Evolutionary conservation across 2,329 filamentous ascomycete species (phyloP), one percentile per base, ranked within the genome.

Genomic region (Ceratocystis variospora): DNA sequence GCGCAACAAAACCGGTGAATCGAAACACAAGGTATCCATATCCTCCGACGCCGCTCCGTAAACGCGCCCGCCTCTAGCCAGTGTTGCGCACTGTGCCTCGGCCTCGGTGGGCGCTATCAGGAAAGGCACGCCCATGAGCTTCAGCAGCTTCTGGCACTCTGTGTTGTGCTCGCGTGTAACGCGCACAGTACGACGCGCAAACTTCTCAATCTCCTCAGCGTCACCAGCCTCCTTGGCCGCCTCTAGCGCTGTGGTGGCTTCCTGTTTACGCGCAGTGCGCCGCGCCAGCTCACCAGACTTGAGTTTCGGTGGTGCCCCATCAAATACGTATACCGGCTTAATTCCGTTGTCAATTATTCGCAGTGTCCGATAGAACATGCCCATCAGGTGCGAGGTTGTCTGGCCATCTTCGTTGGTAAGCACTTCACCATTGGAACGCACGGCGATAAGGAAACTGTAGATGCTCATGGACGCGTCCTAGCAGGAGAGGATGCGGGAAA

Each of bases 281-380:
- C 96, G 96, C 59, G 94, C 94, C 66, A 99, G 81, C 78, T 99
- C 94, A 69, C 94, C 94, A 0, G 91, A 96, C 79, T 99, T 99
- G 74, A 99, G 86, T 76, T 96, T 97, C 0, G 94, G 94, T 19
- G 94, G 94, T 8, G 92, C 91, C 67, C 94, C 94, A 72, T 99
- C 94, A 75, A 99, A 99, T 67, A 99, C 93, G 76, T 96, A 99
- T 71, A 99, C 83, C 1, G 94, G 94, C 75, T 99, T 99, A 79
- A 99, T 97, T 67, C 94, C 94, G 72, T 96, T 97, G 77, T 99
- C 94, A 73, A 97, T 90, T 79, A 99, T 97, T 72, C 94, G 91
- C 5, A 99, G 82, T 1, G 94, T 99, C 72, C 94, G 92, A 80
- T 99, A 99, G 80, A 99, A 99, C 86, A 99, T 93, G 73, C 94